A percentile compares a stretch with the other conserved stretches of the same genome.
Evolutionary conservation across 306 rosid genomes (phyloP).

Genomic region (Vigna hirtella): DNA sequence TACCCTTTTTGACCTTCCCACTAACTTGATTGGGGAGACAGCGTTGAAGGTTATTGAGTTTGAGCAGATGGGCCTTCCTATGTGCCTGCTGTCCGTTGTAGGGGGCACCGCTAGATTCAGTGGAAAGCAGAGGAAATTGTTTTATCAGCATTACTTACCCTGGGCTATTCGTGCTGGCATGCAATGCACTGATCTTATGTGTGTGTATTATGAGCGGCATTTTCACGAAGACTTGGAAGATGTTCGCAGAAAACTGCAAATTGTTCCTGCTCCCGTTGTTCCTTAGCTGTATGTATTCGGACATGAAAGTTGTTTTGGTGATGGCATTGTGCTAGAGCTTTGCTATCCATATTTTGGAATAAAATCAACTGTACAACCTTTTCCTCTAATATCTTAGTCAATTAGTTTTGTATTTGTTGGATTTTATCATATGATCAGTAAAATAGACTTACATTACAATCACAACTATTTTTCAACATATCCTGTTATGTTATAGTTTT

Average conservation of each 20-base stretch:
- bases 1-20: conserved; percentile 84
- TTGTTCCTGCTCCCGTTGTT: conserved; percentile 68
- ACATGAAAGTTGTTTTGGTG: conserved; percentile 1
- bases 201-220: conserved; percentile 82
- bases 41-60: conserved; percentile 90
- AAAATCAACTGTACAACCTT: conserved; percentile 4
- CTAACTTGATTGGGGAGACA: conserved; percentile 91
- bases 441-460: not conserved
- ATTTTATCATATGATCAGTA: conserved; percentile 9
- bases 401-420: conserved; percentile 1
- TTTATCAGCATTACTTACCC: conserved; percentile 84
- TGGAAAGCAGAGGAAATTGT: conserved; percentile 77
- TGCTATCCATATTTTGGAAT: conserved; percentile 1
- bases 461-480: not conserved
- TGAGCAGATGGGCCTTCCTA: conserved; percentile 89
- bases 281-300: conserved; percentile 43
- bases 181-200: conserved; percentile 85
- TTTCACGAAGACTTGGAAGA: conserved; percentile 84
- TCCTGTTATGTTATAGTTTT: not conserved
- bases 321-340: not conserved
- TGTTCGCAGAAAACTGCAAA: conserved; percentile 76
- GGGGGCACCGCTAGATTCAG: conserved; percentile 53
- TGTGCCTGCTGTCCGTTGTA: conserved; percentile 34
- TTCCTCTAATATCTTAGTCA: not conserved
- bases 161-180: conserved; percentile 89